Base-by-base conservation (phyloP, 176 grass and related monocot species). In the Leersia perrieri region DNA sequence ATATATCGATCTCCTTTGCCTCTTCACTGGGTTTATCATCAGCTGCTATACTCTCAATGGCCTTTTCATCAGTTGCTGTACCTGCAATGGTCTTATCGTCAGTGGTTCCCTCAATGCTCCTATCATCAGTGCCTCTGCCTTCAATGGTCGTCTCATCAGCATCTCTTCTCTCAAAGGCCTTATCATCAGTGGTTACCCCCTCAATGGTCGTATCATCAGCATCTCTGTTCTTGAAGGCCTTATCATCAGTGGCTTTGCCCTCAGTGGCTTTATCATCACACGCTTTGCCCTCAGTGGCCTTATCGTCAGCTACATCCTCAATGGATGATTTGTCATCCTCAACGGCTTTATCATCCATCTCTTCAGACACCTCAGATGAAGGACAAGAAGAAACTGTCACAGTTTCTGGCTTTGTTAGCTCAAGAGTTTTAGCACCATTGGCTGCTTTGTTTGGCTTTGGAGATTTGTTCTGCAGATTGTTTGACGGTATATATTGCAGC, bases 1-100 rank as follows among this genome's bases (percentile, higher is more conserved):
- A 66, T 31, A 99, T 71, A 92, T 99, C 90, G 0, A 99, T 95
- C 73, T 92, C 93, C 80, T 96, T 99, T 45, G 85, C 87, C 68
- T 99, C 93, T 85, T 96, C 92, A 62, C 51, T 71, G 11, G 32
- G 72, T 75, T 68, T 89, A 88, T 66, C 77, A 72, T 72, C 60
- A 70, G 72, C 55, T 22, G 69, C 64, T 83, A 33, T 33, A 18
- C 41, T 70, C 45, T 80, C 91, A 44, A 27, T 77, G 74, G 29
- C 60, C 47, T 68, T 85, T 72, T 63, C 71, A 44, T 81, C 61
- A 28, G 39, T 76, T 15, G 70, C 53, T 80, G 53, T 77, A 29
- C 26, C 20, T 13, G 51, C 79, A 53, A 70, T 33, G 66, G 32
- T 7, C 18, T 80, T 80, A 60, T 68, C 41, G 57, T 72, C 57